Evolutionary conservation across 2,329 filamentous ascomycete species (phyloP).

Genomic region (Diaporthe longicolla): DNA sequence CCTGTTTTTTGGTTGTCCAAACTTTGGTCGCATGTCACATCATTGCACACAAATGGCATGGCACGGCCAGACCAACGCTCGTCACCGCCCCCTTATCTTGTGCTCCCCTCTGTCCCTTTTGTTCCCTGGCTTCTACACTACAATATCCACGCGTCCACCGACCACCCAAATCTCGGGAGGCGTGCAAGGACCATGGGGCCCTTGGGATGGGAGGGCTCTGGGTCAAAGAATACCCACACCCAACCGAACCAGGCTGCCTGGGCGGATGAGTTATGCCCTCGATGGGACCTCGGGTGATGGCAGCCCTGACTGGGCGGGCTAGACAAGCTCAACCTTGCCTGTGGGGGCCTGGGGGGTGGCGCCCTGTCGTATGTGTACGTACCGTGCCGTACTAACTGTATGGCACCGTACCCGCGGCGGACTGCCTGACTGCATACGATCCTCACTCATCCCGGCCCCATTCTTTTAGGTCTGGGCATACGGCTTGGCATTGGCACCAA

Average conservation of each 20-base stretch:
- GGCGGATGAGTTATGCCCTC: conserved; percentile 25
- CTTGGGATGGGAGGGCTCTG: conserved; percentile 22
- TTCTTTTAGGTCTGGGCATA: conserved; percentile 32
- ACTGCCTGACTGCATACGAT: conserved; percentile 27
- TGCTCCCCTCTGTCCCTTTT: background rate
- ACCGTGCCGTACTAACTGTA: conserved; percentile 4
- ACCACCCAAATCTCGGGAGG: conserved; percentile 33
- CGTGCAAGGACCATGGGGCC: conserved; percentile 21
- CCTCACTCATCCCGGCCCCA: conserved; percentile 31
- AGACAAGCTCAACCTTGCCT: conserved; percentile 32
- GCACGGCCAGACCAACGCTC: background rate
- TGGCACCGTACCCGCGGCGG: conserved; percentile 4
- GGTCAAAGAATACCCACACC: conserved; percentile 28
- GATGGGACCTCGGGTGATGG: conserved; percentile 14
- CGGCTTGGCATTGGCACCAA: conserved; percentile 34
- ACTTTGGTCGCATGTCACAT: conserved; percentile 18
- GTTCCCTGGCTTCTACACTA: conserved; percentile 16
- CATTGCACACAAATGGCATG: background rate
- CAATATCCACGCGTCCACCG: conserved; percentile 35
- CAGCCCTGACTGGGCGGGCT: conserved; percentile 27
- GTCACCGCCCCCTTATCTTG: conserved; percentile 18
- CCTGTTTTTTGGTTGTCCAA: background rate
- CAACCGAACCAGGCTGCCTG: conserved; percentile 1
- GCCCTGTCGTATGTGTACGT: conserved; percentile 20
- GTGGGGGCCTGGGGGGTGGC: background rate